Conservation (phyloP, 1,139 yeast genomes). For the Eremothecium cymbalariae region DNA sequence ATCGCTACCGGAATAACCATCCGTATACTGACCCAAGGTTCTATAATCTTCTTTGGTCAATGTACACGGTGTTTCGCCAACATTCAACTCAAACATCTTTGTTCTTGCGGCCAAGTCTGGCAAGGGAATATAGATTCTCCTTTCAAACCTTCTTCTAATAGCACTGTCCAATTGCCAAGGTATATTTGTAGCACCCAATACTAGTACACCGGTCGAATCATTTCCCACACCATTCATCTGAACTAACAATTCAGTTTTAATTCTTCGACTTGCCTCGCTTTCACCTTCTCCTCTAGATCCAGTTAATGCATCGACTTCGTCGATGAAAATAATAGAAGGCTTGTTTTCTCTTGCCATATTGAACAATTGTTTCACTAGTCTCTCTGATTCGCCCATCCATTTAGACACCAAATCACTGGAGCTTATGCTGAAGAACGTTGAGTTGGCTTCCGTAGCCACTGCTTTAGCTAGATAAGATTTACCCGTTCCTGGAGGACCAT, state of each 20-base stretch:
- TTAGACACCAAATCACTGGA: slow-evolving; percentile 92
- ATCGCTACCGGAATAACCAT: slow-evolving; percentile 97
- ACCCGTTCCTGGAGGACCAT: slow-evolving; percentile 99
- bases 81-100: slow-evolving; percentile 88
- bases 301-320: slow-evolving; percentile 95
- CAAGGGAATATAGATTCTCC: slow-evolving; percentile 86
- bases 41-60: slow-evolving; percentile 66
- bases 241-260: slow-evolving; percentile 89
- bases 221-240: slow-evolving; percentile 99
- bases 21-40: slow-evolving; percentile 84
- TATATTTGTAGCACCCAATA: slow-evolving; percentile 94
- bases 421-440: slow-evolving; percentile 90
- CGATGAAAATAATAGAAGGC: slow-evolving; percentile 92
- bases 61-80: slow-evolving; percentile 82
- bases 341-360: slow-evolving; percentile 94
- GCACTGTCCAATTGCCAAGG: slow-evolving; percentile 99
- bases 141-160: slow-evolving; percentile 90
- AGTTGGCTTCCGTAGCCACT: slow-evolving; percentile 96
- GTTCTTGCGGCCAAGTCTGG: slow-evolving; percentile 91
- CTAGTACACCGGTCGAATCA: slow-evolving; percentile 86
- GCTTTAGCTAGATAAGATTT: slow-evolving; percentile 95
- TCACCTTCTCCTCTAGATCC: slow-evolving; percentile 99
- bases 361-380: slow-evolving; percentile 88
- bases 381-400: slow-evolving; percentile 99
- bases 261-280: slow-evolving; percentile 91